Evolutionary conservation across 1,139 yeast species (phyloP).

Genomic region (Wickerhamomyces sp.): DNA sequence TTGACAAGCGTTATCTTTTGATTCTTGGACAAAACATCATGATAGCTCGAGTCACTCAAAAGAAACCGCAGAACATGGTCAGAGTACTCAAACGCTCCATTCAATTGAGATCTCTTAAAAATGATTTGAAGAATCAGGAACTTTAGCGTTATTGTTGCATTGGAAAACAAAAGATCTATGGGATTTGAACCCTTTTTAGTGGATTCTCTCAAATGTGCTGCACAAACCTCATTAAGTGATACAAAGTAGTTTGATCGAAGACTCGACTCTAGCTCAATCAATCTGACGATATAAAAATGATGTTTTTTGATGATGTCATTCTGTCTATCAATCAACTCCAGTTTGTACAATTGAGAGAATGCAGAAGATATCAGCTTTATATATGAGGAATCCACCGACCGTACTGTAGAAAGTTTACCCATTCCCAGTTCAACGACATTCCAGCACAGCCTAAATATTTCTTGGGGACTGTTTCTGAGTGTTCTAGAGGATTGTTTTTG

Average conservation of each 20-base stretch:
- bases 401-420: constrained; percentile 9
- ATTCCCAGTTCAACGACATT: constrained; percentile 19
- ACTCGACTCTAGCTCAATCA: constrained; percentile 18
- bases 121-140: constrained; percentile 18
- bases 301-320: constrained; percentile 14
- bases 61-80: constrained; percentile 10
- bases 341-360: constrained; percentile 18
- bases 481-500: constrained; percentile 8
- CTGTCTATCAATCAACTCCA: constrained; percentile 5
- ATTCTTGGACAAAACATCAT: not conserved
- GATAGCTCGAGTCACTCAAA: constrained; percentile 1
- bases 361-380: constrained; percentile 18
- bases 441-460: constrained; percentile 15
- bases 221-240: constrained; percentile 9
- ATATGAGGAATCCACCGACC: constrained; percentile 13
- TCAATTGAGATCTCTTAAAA: constrained; percentile 16
- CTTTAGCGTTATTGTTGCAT: constrained; percentile 8
- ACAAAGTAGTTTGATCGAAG: constrained; percentile 8
- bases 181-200: not conserved
- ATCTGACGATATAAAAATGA: constrained; percentile 16
- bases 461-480: constrained; percentile 11
- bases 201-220: constrained; percentile 1
- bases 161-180: not conserved
- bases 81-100: constrained; percentile 3
- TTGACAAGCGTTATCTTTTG: constrained; percentile 16